These are phyloP conservation scores for Castanea crenata DNA, from an alignment of 306 rosid genomes.

Conservation along the genomic window DNA sequence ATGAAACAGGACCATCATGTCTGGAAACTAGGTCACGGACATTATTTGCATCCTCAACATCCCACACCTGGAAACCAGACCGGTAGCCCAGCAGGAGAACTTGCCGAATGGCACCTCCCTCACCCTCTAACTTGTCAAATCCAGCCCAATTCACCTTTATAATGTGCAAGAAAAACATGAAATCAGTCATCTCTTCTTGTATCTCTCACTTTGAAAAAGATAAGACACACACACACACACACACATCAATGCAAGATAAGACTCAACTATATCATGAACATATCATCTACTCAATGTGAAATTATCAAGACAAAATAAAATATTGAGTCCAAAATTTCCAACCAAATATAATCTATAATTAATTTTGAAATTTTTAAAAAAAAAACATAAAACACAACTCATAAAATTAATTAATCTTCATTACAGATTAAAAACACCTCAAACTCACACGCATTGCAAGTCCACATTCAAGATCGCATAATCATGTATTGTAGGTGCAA, in stretches of 20 bases:
- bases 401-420: not conserved
- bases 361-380: not conserved
- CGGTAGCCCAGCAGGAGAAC: conserved; percentile 85
- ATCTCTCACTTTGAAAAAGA: not conserved
- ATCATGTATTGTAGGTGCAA: not conserved
- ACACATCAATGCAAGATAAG: not conserved
- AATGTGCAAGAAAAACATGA: conserved; percentile 7
- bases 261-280: not conserved
- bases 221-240: not conserved
- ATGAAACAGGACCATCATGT: conserved; percentile 81
- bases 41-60: conserved; percentile 88
- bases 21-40: conserved; percentile 77
- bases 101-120: conserved; percentile 48
- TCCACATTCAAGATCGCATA: not conserved
- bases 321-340: not conserved
- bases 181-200: conserved; percentile 10
- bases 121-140: conserved; percentile 87
- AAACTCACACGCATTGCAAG: not conserved
- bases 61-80: conserved; percentile 98
- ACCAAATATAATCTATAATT: not conserved
- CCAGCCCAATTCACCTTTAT: conserved; percentile 92
- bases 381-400: not conserved
- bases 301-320: not conserved
- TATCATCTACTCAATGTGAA: not conserved
- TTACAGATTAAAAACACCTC: not conserved